Evolutionary conservation across 2,329 filamentous ascomycete species (phyloP).

Genomic region (Talaromyces rugulosus): DNA sequence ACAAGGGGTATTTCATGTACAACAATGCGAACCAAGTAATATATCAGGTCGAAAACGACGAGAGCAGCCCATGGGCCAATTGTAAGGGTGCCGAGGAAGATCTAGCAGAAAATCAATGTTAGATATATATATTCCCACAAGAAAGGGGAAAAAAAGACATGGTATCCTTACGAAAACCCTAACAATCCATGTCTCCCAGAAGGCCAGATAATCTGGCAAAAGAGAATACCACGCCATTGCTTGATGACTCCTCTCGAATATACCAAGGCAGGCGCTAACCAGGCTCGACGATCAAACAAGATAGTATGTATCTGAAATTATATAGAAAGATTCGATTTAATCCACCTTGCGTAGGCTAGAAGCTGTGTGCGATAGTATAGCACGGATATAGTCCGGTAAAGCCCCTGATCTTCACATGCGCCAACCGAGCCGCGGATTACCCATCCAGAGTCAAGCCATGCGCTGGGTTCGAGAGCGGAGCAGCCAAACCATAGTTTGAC

Average conservation of each 20-base stretch:
- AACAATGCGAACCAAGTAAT: constrained; percentile 58
- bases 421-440: background rate
- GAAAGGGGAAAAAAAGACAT: constrained; percentile 2
- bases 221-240: constrained; percentile 63
- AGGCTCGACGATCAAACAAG: background rate
- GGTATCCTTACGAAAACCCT: constrained; percentile 55
- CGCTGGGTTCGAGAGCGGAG: background rate
- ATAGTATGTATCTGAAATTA: background rate
- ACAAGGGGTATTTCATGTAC: constrained; percentile 57
- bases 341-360: background rate
- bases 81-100: constrained; percentile 56
- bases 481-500: background rate
- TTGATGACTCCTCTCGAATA: background rate
- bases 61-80: constrained; percentile 61
- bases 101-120: constrained; percentile 35
- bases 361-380: background rate
- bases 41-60: constrained; percentile 59
- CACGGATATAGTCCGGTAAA: background rate
- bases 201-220: constrained; percentile 54
- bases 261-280: background rate
- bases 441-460: background rate
- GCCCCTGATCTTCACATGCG: background rate
- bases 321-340: background rate
- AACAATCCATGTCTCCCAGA: constrained; percentile 59
- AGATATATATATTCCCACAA: background rate